Percentiles rank a stretch among this genome's conserved stretches.
These are phyloP conservation scores for Linum trigynum DNA, from an alignment of 345 rosid species.

Conservation along the genomic window DNA sequence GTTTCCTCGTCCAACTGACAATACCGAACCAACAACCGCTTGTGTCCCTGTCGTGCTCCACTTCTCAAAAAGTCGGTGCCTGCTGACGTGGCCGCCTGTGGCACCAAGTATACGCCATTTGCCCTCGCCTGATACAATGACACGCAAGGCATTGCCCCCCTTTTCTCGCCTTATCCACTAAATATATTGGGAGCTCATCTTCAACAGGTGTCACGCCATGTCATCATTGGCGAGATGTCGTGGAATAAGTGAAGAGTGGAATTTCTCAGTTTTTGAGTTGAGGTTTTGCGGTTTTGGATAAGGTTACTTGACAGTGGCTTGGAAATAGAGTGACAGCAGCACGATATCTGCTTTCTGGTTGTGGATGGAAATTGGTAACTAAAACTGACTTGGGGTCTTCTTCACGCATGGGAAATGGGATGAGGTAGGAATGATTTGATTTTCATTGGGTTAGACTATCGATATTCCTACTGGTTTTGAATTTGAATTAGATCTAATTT, in stretches of 20 bases:
- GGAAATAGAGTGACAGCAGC: background rate
- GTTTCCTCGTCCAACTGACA: no score
- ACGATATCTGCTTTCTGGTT: no score
- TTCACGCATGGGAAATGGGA: background rate
- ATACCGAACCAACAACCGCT: background rate
- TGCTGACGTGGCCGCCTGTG: constrained; percentile 17
- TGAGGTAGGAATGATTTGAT: no score
- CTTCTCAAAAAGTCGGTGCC: background rate
- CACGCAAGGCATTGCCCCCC: constrained; percentile 25
- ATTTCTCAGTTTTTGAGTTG: background rate
- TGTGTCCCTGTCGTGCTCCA: background rate
- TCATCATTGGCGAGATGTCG: constrained; percentile 12
- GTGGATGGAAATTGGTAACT: no score
- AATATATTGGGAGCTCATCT: constrained; percentile 15
- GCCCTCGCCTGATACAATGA: constrained; percentile 18
- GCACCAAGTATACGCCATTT: constrained; percentile 8
- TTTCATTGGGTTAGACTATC: no score
- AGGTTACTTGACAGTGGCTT: background rate
- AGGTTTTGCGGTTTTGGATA: background rate
- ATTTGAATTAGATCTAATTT: no score
- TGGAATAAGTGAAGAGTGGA: background rate
- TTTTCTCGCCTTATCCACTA: constrained; percentile 29
- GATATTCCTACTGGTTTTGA: no score
- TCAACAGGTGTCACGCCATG: constrained; percentile 19
- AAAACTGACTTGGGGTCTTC: background rate